A percentile compares a stretch with the other conserved stretches of the same genome.
Conservation (phyloP, 1,284 basidiomycete genomes). For the Wolfiporia cocos region DNA sequence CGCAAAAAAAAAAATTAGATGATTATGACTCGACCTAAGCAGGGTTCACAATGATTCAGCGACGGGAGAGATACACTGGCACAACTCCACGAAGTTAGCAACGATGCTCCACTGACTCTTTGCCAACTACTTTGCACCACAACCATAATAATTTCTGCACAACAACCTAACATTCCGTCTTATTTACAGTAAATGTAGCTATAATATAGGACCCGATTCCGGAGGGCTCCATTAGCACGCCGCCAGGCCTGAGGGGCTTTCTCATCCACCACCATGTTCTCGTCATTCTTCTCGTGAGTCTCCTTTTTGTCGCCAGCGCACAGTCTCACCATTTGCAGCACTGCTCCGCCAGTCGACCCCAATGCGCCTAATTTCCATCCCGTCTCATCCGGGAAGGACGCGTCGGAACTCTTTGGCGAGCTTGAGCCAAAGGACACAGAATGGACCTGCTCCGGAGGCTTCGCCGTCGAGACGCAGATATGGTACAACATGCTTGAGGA, state of each 20-base stretch:
- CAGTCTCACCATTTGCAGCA: conserved; percentile 29
- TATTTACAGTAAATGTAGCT: no score
- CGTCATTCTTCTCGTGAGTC: conserved; percentile 67
- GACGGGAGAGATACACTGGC: no score
- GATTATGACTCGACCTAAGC: no score
- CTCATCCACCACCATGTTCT: conserved; percentile 47
- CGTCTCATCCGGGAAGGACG: conserved; percentile 48
- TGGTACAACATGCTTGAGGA: conserved; percentile 87
- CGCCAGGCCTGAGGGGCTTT: background rate
- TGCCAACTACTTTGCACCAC: no score
- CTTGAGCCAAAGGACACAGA: conserved; percentile 71
- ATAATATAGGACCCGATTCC: no score
- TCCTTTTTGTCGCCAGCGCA: background rate
- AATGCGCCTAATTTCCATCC: conserved; percentile 76
- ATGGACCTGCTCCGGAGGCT: conserved; percentile 83
- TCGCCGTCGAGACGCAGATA: conserved; percentile 88
- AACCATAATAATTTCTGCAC: no score
- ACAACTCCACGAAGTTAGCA: no score
- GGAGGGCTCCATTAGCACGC: no score
- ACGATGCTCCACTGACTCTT: no score
- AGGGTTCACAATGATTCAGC: no score
- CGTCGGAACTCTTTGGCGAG: conserved; percentile 63
- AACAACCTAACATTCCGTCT: no score
- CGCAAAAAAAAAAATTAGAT: no score
- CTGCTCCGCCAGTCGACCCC: conserved; percentile 49